A percentile compares a stretch with the other conserved stretches of the same genome.
Evolutionary conservation across 805 yeast species (phyloP).

Genomic region (Teunomyces kruisii): DNA sequence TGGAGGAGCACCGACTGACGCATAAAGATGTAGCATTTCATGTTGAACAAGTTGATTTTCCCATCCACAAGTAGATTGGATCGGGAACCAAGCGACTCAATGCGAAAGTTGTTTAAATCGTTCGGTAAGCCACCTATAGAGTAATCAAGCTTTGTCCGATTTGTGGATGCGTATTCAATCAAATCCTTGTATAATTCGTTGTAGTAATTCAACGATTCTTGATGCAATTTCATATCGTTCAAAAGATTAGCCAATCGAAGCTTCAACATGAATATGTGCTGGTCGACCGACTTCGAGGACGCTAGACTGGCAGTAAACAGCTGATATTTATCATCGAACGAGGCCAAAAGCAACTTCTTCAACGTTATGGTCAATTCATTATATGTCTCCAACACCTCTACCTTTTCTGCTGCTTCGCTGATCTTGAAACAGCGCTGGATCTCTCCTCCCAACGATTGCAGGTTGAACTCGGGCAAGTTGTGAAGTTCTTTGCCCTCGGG

Average conservation of each 20-base stretch:
- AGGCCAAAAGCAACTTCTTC: conserved; percentile 49
- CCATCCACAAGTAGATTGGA: conserved; percentile 4
- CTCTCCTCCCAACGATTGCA: conserved; percentile 7
- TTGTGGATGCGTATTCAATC: background rate
- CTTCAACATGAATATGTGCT: conserved; percentile 36
- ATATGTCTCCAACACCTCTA: conserved; percentile 53
- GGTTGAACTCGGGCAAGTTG: conserved; percentile 2
- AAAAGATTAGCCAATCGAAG: conserved; percentile 54
- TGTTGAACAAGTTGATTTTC: conserved; percentile 22
- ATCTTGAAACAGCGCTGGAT: conserved; percentile 41
- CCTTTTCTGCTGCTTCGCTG: conserved; percentile 31
- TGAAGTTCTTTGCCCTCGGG: conserved; percentile 36
- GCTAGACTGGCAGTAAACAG: conserved; percentile 10
- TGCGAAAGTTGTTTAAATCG: background rate
- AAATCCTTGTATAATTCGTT: conserved; percentile 40
- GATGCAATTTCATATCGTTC: conserved; percentile 54
- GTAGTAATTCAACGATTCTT: conserved; percentile 59
- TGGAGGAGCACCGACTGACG: conserved; percentile 37
- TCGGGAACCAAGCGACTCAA: background rate
- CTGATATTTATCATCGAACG: conserved; percentile 43
- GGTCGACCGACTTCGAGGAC: background rate
- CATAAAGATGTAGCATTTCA: conserved; percentile 33
- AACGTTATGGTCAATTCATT: conserved; percentile 41
- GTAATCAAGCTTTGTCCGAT: background rate
- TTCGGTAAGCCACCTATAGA: background rate